Base-by-base conservation (phyloP, 495 filamentous ascomycete species). In the Alectoria sarmentosa region DNA sequence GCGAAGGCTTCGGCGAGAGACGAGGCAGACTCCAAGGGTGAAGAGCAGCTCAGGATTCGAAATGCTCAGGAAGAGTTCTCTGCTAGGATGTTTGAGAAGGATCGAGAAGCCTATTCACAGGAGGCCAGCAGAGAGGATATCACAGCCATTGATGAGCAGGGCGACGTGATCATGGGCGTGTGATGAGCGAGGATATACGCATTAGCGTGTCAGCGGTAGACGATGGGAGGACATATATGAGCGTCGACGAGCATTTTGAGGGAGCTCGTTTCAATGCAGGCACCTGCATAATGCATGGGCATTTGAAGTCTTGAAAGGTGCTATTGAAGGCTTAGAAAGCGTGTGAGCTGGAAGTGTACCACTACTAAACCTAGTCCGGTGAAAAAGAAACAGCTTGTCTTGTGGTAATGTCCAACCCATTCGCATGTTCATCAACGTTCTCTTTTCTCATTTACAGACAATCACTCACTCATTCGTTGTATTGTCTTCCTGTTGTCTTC, bases 1-100 rank as follows among this genome's bases (percentile, higher is more conserved):
- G 77, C 76, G 4, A 70, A 75, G 13, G 49, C 28, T 28, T 60
- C 65, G 23, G 65, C 60, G 1, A 64, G 61, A 39, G 56, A 60
- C 28, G 70, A 68, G 23, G 63, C 64, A 23, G 68, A 71, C 61
- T 46, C 52, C 23, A 28, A 59, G 17, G 67, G 69, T 21, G 63
- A 66, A 23, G 63, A 67, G 54, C 56, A 63, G 39, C 37, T 52
- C 19, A 30, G 52, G 26, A 48, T 39, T 26, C 41, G 44, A 38
- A 46, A 62, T 13, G 59, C n/a, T 4, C 60, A 66, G 58, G 21
- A 49, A 15, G 55, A 52, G 13, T 36, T 68, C 34, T 34, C 39
- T 13, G 59, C 34, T 15, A 52, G 58, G 56, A 61, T 59, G 65
- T 30, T 2, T 2, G 30, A 57, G 32, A 41, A 61, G 48, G 66